phyloP scores from a whole-genome alignment of 176 grass and related monocot genomes.

The Hsuehochloa calcarea region DNA sequence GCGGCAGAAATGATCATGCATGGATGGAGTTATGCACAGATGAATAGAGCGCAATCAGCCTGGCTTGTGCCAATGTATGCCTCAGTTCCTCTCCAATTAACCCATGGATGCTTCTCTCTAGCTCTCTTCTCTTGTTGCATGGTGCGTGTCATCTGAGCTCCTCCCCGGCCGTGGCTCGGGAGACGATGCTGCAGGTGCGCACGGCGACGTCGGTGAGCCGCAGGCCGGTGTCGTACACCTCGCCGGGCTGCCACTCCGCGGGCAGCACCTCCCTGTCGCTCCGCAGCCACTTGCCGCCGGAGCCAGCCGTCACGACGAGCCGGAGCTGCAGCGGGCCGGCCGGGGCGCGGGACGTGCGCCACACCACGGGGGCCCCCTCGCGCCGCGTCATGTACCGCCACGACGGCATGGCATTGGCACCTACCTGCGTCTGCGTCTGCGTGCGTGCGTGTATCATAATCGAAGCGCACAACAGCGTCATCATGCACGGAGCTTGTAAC shows the following conservation, averaged over 20 bases:
- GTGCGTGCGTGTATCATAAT: background rate
- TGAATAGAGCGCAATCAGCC: too few species aligned
- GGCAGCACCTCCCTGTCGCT: constrained; percentile 41
- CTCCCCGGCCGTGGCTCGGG: background rate
- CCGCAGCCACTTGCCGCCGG: constrained; percentile 58
- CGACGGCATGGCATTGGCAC: background rate
- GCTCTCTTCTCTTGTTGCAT: too few species aligned
- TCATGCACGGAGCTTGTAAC: too few species aligned
- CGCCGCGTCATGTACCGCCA: constrained; percentile 49
- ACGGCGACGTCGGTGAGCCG: constrained; percentile 48
- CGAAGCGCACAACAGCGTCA: too few species aligned
- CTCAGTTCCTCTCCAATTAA: too few species aligned
- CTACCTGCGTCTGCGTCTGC: background rate
- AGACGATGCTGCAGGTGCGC: constrained; percentile 25
- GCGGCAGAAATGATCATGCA: too few species aligned
- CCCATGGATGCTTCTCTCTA: too few species aligned
- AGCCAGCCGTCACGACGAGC: constrained; percentile 53
- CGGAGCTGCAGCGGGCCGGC: constrained; percentile 43
- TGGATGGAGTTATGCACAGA: too few species aligned
- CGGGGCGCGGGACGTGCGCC: constrained; percentile 39
- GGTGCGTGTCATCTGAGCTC: constrained; percentile 24
- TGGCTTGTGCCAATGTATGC: too few species aligned
- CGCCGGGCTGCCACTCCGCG: constrained; percentile 41
- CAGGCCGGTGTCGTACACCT: constrained; percentile 43
- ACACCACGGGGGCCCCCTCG: background rate